Evolutionary conservation across 345 rosid genomes (phyloP).

Genomic region (Lepidium didymum): DNA sequence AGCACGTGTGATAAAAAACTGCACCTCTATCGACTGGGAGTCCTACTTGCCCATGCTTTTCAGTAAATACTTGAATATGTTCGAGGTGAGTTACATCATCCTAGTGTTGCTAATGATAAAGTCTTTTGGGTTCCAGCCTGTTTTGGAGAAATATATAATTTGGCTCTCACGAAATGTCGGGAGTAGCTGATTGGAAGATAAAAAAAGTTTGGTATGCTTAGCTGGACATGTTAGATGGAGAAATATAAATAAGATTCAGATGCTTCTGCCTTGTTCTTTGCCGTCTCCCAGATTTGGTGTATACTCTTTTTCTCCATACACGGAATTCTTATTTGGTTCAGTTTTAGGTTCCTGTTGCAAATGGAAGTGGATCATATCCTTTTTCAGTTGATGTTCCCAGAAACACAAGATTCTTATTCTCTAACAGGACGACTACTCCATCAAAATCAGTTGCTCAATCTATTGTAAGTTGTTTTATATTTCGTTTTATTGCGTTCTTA

Average conservation of each 20-base stretch:
- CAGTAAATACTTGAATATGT: slow-evolving; percentile 81
- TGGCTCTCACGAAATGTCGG: neutral
- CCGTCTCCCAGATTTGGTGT: neutral
- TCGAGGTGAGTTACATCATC: slow-evolving; percentile 68
- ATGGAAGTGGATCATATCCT: slow-evolving; percentile 91
- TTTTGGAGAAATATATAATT: neutral
- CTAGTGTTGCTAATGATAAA: slow-evolving; percentile 14
- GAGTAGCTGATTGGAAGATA: neutral
- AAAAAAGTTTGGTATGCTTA: neutral
- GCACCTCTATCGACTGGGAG: slow-evolving; percentile 72
- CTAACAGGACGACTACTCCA: slow-evolving; percentile 72
- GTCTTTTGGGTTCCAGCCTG: slow-evolving; percentile 9
- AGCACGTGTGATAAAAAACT: slow-evolving; percentile 83
- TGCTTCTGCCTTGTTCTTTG: neutral
- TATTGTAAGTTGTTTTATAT: slow-evolving; percentile 50
- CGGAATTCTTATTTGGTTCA: slow-evolving; percentile 11
- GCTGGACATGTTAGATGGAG: neutral
- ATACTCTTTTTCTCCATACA: neutral
- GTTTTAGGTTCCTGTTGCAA: slow-evolving; percentile 93
- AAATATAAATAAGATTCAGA: neutral
- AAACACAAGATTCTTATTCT: slow-evolving; percentile 87
- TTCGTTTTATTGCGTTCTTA: slow-evolving; percentile 6
- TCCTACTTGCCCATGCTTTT: slow-evolving; percentile 67
- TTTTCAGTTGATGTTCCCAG: slow-evolving; percentile 91
- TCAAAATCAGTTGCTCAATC: slow-evolving; percentile 87